These are phyloP conservation scores for Phytophthora vignae DNA, from an alignment of 352 stramenopile species.

Conservation along the genomic window DNA sequence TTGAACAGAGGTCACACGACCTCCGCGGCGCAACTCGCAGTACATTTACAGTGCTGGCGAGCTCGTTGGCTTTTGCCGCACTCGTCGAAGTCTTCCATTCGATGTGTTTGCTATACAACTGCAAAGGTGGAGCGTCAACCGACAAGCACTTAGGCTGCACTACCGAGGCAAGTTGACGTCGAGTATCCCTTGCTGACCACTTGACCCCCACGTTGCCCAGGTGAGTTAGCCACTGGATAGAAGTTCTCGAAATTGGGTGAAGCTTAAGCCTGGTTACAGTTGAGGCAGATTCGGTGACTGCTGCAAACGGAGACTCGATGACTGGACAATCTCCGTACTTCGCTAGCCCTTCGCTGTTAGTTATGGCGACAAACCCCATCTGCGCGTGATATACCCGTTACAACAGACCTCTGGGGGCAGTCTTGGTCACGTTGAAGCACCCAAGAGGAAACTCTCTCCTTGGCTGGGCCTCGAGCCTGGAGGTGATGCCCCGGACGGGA, in stretches of 20 bases:
- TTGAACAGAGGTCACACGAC: neutral
- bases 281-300: too few species aligned
- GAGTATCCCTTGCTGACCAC: neutral
- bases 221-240: neutral
- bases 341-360: conserved; percentile 1
- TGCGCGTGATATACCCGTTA: neutral
- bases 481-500: neutral
- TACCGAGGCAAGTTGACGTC: neutral
- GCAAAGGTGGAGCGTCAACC: neutral
- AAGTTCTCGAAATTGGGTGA: neutral
- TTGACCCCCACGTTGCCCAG: neutral
- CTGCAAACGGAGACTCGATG: neutral
- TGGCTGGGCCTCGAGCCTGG: neutral
- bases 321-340: conserved; percentile 2
- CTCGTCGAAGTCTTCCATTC: neutral
- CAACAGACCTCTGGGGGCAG: neutral
- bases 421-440: conserved; percentile 7
- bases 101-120: too few species aligned
- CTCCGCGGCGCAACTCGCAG: too few species aligned
- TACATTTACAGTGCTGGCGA: too few species aligned
- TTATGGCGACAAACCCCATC: neutral
- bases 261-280: neutral
- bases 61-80: neutral
- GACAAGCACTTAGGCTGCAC: neutral
- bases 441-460: conserved; percentile 19